Conservation (phyloP, 2,329 filamentous ascomycete genomes). For the Fusarium nanum region DNA sequence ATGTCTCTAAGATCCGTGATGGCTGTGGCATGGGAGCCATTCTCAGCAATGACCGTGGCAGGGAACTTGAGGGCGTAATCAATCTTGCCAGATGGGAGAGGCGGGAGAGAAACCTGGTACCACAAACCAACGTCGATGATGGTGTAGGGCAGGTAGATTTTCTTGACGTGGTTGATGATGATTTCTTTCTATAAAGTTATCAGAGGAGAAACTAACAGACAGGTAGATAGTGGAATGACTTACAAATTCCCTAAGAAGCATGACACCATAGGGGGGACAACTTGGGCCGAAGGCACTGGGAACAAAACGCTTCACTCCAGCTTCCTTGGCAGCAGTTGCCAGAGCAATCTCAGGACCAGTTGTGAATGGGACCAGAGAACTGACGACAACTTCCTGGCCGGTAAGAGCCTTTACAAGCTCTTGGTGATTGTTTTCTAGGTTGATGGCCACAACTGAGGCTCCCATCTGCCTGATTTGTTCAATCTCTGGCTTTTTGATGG, state of each 20-base stretch:
- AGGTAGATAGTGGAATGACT: neutral
- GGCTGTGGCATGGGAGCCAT: slow-evolving; percentile 57
- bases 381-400: slow-evolving; percentile 31
- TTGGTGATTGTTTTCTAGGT: slow-evolving; percentile 14
- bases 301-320: slow-evolving; percentile 32
- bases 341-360: slow-evolving; percentile 16
- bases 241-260: slow-evolving; percentile 25
- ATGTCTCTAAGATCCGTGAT: slow-evolving; percentile 65
- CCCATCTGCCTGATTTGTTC: slow-evolving; percentile 12
- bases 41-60: slow-evolving; percentile 55
- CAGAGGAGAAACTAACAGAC: neutral
- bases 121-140: slow-evolving; percentile 70
- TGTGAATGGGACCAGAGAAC: slow-evolving; percentile 1
- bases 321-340: slow-evolving; percentile 26
- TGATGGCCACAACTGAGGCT: slow-evolving; percentile 17
- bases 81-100: slow-evolving; percentile 47
- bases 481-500: slow-evolving; percentile 28
- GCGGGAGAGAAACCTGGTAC: slow-evolving; percentile 59
- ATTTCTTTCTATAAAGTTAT: slow-evolving; percentile 57
- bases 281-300: slow-evolving; percentile 23
- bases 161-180: slow-evolving; percentile 61
- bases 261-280: slow-evolving; percentile 23
- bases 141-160: slow-evolving; percentile 63
- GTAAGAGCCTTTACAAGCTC: slow-evolving; percentile 22
- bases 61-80: slow-evolving; percentile 49